Conservation (phyloP, 129 eudicot genomes). For the Heracleum sosnowskyi region DNA sequence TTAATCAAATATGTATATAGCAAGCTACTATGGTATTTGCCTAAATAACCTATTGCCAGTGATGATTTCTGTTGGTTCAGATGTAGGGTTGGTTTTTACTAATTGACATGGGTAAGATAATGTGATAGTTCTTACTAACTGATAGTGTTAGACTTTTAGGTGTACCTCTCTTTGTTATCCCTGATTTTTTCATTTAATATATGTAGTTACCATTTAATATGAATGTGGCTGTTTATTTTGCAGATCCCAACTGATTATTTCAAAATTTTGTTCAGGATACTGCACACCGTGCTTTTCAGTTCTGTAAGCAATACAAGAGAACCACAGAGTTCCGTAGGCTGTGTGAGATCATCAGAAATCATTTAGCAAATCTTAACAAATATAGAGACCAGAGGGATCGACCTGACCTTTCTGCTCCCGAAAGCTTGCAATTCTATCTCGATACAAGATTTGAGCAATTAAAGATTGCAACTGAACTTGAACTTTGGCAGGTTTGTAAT, state of each 20-base stretch:
- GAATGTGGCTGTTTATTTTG: background rate
- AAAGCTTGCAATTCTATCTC: constrained; percentile 81
- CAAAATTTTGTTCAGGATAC: constrained; percentile 49
- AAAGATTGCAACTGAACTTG: constrained; percentile 93
- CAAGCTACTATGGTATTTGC: background rate
- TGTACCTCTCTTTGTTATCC: background rate
- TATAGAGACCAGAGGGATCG: constrained; percentile 93
- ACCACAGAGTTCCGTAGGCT: constrained; percentile 85
- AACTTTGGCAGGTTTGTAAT: constrained; percentile 85
- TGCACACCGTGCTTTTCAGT: constrained; percentile 93
- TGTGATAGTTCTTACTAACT: background rate
- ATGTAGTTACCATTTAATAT: background rate
- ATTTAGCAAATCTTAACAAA: constrained; percentile 87
- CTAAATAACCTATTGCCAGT: background rate
- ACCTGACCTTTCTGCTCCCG: constrained; percentile 89
- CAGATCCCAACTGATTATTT: background rate
- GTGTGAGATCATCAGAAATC: constrained; percentile 94
- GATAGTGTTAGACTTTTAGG: background rate
- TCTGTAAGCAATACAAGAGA: constrained; percentile 92
- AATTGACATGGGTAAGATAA: background rate
- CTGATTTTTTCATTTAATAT: background rate
- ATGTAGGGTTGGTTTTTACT: background rate
- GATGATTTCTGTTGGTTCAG: background rate
- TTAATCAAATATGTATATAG: background rate
- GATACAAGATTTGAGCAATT: constrained; percentile 94